Evolutionary conservation across 306 rosid species (phyloP).

Genomic region (Prinsepia uniflora): DNA sequence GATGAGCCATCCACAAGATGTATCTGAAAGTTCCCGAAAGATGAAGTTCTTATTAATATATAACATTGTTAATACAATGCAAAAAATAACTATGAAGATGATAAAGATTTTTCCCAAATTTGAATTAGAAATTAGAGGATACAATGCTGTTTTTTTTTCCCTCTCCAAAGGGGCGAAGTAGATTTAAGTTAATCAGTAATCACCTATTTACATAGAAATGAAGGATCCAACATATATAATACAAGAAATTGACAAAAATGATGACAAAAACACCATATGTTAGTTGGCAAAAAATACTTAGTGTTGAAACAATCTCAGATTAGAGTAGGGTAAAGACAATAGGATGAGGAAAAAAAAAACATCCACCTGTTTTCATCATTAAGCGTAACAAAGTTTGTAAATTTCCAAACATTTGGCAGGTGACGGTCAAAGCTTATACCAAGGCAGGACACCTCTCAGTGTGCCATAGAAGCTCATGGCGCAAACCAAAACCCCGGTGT

Average conservation of each 20-base stretch:
- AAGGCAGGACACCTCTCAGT: conserved; percentile 93
- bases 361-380: not conserved
- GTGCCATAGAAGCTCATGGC: conserved; percentile 91
- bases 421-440: conserved; percentile 47
- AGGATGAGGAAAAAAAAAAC: not conserved
- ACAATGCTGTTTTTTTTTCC: not conserved
- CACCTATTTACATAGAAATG: not conserved
- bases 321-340: not conserved
- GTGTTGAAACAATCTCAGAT: not conserved
- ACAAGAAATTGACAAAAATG: conserved; percentile 2
- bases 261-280: not conserved
- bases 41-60: not conserved
- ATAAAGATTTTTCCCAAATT: not conserved
- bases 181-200: not conserved
- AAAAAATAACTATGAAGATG: not conserved
- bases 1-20: conserved; percentile 93
- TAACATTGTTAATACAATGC: not conserved
- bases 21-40: conserved; percentile 44
- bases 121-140: not conserved
- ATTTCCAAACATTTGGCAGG: conserved; percentile 2
- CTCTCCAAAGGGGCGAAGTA: not conserved
- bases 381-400: not conserved
- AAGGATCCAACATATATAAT: not conserved
- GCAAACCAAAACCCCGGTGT: conserved; percentile 91
- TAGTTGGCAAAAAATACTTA: not conserved